Evolutionary conservation across 2,329 filamentous ascomycete species (phyloP).

Genomic region (Botrytis galanthina): DNA sequence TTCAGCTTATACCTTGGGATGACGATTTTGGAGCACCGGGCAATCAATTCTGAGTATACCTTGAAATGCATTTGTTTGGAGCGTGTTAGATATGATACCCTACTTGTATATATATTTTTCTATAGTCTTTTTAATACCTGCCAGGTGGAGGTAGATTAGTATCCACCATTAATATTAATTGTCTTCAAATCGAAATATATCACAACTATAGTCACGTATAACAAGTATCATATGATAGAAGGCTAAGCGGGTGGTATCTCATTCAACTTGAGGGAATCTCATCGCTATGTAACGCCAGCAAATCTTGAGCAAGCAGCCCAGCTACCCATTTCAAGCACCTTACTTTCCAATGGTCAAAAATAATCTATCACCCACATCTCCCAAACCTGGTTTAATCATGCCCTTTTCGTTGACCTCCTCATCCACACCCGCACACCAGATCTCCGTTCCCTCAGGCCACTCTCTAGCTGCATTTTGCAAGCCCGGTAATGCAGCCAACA

Average conservation of each 20-base stretch:
- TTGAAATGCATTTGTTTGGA: constrained; percentile 7
- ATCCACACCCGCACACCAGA: constrained; percentile 84
- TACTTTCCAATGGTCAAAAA: constrained; percentile 87
- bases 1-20: constrained; percentile 33
- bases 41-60: constrained; percentile 14
- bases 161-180: constrained; percentile 20
- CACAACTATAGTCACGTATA: not conserved
- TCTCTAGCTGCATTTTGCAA: constrained; percentile 67
- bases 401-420: constrained; percentile 69
- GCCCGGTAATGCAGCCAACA: constrained; percentile 73
- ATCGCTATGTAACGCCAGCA: constrained; percentile 1
- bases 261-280: not conserved
- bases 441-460: constrained; percentile 73
- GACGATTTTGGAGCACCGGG: constrained; percentile 23
- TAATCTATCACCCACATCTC: constrained; percentile 86
- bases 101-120: constrained; percentile 22
- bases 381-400: constrained; percentile 88
- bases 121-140: constrained; percentile 4
- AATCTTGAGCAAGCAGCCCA: not conserved
- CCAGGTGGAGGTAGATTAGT: constrained; percentile 21
- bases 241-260: constrained; percentile 14
- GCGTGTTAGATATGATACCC: constrained; percentile 23
- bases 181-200: not conserved
- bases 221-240: not conserved
- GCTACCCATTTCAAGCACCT: not conserved